These are phyloP conservation scores for Heliamphora pulchella DNA, from an alignment of 179 eudicot genomes.

Conservation along the genomic window DNA sequence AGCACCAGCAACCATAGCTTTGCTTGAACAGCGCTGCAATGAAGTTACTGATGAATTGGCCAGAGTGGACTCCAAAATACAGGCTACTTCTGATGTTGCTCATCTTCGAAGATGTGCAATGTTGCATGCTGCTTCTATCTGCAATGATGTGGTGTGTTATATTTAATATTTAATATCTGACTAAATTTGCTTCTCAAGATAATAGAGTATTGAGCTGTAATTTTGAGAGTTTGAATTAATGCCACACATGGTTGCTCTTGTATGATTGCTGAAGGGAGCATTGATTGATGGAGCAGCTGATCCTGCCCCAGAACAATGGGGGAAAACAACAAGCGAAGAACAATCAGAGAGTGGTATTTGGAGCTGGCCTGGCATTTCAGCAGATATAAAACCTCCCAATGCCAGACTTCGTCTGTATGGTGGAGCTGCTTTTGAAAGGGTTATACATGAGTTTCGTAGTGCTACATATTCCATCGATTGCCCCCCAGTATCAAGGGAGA, in stretches of 20 bases:
- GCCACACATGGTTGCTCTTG: conserved; percentile 8
- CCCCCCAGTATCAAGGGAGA: conserved; percentile 89
- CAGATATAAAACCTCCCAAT: conserved; percentile 75
- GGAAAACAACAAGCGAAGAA: conserved; percentile 89
- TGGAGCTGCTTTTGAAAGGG: conserved; percentile 97
- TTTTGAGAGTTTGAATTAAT: background rate
- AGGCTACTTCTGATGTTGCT: conserved; percentile 88
- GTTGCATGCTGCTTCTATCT: conserved; percentile 73
- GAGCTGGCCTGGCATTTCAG: conserved; percentile 87
- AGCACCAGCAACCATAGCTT: conserved; percentile 89
- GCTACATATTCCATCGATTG: conserved; percentile 95
- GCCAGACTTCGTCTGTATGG: conserved; percentile 83
- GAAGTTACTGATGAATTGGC: conserved; percentile 69
- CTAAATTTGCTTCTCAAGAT: background rate
- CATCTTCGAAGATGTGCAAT: conserved; percentile 88
- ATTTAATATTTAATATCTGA: background rate
- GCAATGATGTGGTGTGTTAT: conserved; percentile 73
- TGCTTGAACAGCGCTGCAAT: conserved; percentile 89
- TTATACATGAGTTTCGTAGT: conserved; percentile 91
- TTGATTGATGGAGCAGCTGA: conserved; percentile 96
- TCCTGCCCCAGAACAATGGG: conserved; percentile 98
- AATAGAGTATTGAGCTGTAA: no score
- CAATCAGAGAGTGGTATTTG: conserved; percentile 82
- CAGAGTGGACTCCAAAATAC: conserved; percentile 69
- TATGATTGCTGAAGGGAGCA: conserved; percentile 49